A percentile compares a stretch with the other conserved stretches of the same genome.
phyloP scores from a whole-genome alignment of 2,329 filamentous ascomycete species.

The Monilinia polystroma region DNA sequence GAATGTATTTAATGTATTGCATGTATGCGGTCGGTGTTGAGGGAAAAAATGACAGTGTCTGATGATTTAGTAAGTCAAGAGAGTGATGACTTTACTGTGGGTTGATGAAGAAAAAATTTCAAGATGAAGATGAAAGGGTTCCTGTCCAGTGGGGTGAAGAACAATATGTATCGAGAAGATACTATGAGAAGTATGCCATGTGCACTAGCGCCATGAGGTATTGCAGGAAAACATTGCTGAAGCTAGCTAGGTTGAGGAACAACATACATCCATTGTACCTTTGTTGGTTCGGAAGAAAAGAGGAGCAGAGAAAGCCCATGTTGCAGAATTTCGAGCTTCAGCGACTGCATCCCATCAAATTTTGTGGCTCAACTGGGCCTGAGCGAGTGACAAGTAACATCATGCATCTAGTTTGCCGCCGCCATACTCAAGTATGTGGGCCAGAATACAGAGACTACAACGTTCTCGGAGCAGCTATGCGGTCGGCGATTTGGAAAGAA shows the following conservation, averaged over 20 bases:
- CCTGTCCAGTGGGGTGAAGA: neutral
- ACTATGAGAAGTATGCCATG: neutral
- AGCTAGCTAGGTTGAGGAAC: neutral
- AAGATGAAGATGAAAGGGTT: neutral
- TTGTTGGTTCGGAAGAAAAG: neutral
- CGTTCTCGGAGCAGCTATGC: neutral
- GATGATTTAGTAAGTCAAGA: slow-evolving; percentile 1
- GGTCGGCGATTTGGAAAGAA: neutral
- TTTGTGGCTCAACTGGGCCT: neutral
- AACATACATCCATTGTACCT: slow-evolving; percentile 1
- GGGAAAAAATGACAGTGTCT: neutral
- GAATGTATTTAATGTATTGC: neutral
- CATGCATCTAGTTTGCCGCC: slow-evolving; percentile 4
- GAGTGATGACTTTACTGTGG: slow-evolving; percentile 2
- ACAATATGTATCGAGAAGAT: slow-evolving; percentile 12
- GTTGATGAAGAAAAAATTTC: neutral
- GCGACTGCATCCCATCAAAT: neutral
- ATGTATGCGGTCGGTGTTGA: neutral
- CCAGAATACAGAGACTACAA: neutral
- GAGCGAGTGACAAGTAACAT: slow-evolving; percentile 1
- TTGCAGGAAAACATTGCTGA: neutral
- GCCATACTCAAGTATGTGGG: neutral
- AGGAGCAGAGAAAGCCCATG: slow-evolving; percentile 10
- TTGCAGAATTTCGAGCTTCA: slow-evolving; percentile 14
- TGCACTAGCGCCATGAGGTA: neutral